Base-by-base conservation (phyloP, 345 rosid species). In the Gossypioides kirkii region DNA sequence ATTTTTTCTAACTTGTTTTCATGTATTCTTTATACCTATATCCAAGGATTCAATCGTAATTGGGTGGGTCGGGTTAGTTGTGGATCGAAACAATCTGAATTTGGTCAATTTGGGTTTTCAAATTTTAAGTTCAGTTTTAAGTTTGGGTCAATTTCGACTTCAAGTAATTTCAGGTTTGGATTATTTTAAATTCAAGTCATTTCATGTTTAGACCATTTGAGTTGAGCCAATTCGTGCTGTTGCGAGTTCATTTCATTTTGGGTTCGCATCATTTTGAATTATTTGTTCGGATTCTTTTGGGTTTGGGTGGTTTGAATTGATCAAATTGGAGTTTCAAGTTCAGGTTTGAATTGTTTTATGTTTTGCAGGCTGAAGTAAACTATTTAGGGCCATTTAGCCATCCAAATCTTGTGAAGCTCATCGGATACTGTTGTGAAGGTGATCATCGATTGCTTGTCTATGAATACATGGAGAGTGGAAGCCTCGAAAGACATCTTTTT, bases 371-470 rank as follows among this genome's bases (percentile, higher is more conserved):
- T 53, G 99, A 95, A 84, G 94, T 95, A 46, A 91, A 91, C 77
- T 93, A 93, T 84, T 80, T 95, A 77, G 99, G 98, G 72, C 96
- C 90, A 78, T 89, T 95, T 17, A 87, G 94, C 80, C 97, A 95
- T 79, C 80, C 89, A 16, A 93, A 93, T 84, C 92, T 95, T 83
- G 99, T 93, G 66, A 95, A 90, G 84, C 99, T 95, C 62, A 91
- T 93, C 85, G 99, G 99, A 10, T 91, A 91, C 74, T 95, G 99
- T 80, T 95, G 99, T 73, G 99, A 95, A 83, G 98, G 89, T 81
- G 97, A 89, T 60, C 98, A 93, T 70, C 88, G 98, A 70, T 76
- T 93, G 58, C 82, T 95, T 76, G 93, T 93, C 55, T 95, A 95
- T 76, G 99, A 95, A 78, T 93, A 91, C 83, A 87, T 95, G 97